Conservation (phyloP, 768 basidiomycete species). For the Boletellus emodensis region DNA sequence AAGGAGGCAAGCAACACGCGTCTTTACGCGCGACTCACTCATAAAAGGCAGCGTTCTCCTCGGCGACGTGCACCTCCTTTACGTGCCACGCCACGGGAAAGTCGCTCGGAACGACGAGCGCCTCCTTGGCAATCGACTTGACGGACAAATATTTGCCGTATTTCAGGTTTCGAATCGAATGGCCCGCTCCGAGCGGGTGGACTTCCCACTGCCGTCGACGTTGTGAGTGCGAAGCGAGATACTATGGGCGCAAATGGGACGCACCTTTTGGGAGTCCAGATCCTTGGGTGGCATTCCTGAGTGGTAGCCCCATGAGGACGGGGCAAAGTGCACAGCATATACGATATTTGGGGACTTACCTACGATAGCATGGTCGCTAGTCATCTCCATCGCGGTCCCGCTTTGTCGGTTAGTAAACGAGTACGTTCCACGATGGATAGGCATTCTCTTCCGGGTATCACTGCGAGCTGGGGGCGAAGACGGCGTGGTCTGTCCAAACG, state of each 20-base stretch:
- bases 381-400: conserved; percentile 30
- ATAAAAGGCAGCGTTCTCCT: conserved; percentile 27
- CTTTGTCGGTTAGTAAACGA: conserved; percentile 31
- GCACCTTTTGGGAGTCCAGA: conserved; percentile 26
- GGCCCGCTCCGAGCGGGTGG: conserved; percentile 26
- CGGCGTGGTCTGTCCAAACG: conserved; percentile 12
- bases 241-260: background rate
- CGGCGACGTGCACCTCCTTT: conserved; percentile 20
- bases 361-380: conserved; percentile 20
- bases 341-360: conserved; percentile 12
- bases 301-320: conserved; percentile 1
- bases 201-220: conserved; percentile 25
- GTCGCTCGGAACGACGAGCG: conserved; percentile 22
- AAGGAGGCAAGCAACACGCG: background rate
- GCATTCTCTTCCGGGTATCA: conserved; percentile 17
- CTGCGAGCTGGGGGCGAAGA: conserved; percentile 11
- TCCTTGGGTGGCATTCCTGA: conserved; percentile 31
- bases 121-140: conserved; percentile 24
- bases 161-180: conserved; percentile 30
- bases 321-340: background rate
- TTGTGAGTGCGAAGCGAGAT: background rate
- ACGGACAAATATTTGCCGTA: conserved; percentile 30
- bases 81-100: conserved; percentile 29
- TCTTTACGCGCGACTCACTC: conserved; percentile 21
- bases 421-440: conserved; percentile 31